Base-by-base conservation (phyloP, 805 yeast species). In the Lachancea sp. region DNA sequence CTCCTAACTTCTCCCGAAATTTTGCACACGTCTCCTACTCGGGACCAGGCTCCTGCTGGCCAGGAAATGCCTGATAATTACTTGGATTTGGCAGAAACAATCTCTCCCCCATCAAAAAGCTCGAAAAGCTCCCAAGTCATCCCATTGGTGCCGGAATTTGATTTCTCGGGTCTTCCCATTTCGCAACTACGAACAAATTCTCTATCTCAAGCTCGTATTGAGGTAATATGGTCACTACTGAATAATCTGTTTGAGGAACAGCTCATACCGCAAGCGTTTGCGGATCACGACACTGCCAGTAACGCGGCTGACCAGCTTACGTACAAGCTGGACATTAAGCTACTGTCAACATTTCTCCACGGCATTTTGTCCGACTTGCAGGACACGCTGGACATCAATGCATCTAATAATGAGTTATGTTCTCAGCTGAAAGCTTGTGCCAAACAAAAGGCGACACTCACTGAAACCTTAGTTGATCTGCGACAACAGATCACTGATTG, bases 351-450 rank as follows among this genome's bases (percentile, higher is more conserved):
- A 6, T 41, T 59, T 17, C n/a, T 49, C 15, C 48, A 55, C 12
- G 49, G 47, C 16, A 41, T 59, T 16, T 39, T 43, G 3, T 48
- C 48, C 31, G 67, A 63, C 41, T 45, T 63, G 13, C 44, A 47
- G n/a, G 65, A 62, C 43, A 57, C 62, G 10, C 40, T 54, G 19
- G 67, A 62, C 38, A 56, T 62, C 20, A 57, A 60, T 47, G 29
- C 55, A 20, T 63, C 66, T 2, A 63, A 61, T 36, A 60, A 61
- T 47, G 59, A 59, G 30, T 51, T 62, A 15, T 52, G 58, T 37
- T 53, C 55, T 33, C 57, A 54, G 37, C 36, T 56, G 26, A 54
- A 48, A 32, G 55, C 54, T 32, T 38, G 56, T 11, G 39, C 48
- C 2, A 38, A 39, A 17, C 50, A 49, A 18, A 50, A 50, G 20